Conservation (phyloP, 75 land plant species). For the Pseudotsuga menziesii region DNA sequence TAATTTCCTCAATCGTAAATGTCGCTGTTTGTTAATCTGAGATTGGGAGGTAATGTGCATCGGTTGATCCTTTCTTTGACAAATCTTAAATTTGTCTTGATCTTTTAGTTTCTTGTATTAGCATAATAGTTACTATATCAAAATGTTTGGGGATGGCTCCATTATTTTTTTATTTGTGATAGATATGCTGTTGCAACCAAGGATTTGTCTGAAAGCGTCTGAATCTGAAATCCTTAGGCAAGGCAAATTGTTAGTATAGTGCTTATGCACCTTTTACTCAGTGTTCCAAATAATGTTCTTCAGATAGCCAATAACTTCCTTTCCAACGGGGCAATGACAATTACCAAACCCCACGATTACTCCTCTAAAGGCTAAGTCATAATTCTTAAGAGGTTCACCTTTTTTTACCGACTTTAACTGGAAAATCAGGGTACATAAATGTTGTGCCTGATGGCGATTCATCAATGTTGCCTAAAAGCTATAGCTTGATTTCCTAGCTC, state of each 20-base stretch:
- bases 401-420: not conserved
- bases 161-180: not conserved
- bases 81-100: not conserved
- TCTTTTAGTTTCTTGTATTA: not conserved
- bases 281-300: not conserved
- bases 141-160: not conserved
- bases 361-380: not conserved
- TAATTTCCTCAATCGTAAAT: not conserved
- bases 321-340: not conserved
- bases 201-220: not conserved
- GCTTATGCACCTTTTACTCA: not conserved
- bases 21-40: not conserved
- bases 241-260: not conserved
- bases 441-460: too few species aligned
- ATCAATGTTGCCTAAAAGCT: too few species aligned
- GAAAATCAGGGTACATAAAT: too few species aligned
- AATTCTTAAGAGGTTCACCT: not conserved
- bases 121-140: not conserved
- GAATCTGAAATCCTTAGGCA: not conserved
- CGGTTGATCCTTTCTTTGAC: not conserved
- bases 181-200: not conserved
- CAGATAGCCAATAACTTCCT: not conserved
- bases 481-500: not conserved
- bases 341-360: not conserved
- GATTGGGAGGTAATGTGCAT: not conserved